Conservation (phyloP, 163 green algal species). For the Chloromonas sp. region DNA sequence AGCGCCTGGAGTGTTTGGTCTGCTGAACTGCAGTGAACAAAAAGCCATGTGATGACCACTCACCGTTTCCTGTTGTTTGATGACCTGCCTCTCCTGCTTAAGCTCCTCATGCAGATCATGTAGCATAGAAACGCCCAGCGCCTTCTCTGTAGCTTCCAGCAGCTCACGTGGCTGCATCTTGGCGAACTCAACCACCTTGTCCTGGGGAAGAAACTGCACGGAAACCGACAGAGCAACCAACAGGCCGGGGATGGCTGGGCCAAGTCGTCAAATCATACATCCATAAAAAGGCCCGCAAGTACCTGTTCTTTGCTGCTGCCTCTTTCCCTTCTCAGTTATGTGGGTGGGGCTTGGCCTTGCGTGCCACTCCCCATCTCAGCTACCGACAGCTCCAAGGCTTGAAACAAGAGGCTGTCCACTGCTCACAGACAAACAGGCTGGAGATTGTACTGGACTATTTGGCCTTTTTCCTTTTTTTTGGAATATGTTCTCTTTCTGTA, state of each 20-base stretch:
- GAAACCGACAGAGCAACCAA: not conserved
- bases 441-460: no score
- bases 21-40: no score
- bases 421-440: no score
- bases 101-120: conserved; percentile 70
- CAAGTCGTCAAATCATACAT: not conserved
- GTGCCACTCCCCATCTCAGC: not conserved
- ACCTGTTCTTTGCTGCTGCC: no score
- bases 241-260: not conserved
- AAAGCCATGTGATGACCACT: not conserved
- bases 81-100: conserved; percentile 7
- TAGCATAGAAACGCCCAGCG: conserved; percentile 69
- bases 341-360: not conserved
- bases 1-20: no score
- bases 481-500: no score
- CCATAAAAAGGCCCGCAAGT: not conserved
- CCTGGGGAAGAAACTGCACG: conserved; percentile 80
- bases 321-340: no score
- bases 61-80: not conserved
- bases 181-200: conserved; percentile 91
- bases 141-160: conserved; percentile 82
- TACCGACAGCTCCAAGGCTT: no score
- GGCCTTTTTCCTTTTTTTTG: no score
- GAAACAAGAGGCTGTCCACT: no score
- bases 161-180: conserved; percentile 72